phyloP scores from a whole-genome alignment of 768 basidiomycete species.

The Phaffia australis region DNA sequence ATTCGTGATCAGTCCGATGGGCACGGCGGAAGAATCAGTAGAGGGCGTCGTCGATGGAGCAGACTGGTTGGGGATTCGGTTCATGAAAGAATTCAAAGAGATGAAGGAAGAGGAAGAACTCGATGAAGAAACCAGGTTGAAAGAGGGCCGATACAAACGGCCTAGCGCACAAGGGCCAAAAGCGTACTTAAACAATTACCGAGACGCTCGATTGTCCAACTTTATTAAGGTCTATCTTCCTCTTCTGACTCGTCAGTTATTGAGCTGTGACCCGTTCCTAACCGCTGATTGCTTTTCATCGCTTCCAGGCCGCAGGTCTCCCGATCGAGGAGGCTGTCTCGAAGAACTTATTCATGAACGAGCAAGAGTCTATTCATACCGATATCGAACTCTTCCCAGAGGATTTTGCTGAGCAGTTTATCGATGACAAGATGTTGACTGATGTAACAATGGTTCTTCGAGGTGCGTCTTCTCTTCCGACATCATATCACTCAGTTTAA shows the following conservation, averaged over 20 bases:
- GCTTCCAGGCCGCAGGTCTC: conserved; percentile 67
- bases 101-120: conserved; percentile 45
- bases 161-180: not conserved
- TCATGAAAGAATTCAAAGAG: conserved; percentile 50
- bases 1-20: conserved; percentile 55
- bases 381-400: conserved; percentile 72
- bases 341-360: conserved; percentile 12
- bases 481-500: not conserved
- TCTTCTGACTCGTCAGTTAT: not conserved
- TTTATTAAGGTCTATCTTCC: conserved; percentile 20
- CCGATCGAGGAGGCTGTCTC: conserved; percentile 49
- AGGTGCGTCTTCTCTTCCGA: conserved; percentile 28
- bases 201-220: conserved; percentile 22
- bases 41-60: conserved; percentile 83
- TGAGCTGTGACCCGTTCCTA: not conserved
- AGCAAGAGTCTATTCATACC: conserved; percentile 56
- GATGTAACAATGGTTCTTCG: conserved; percentile 31
- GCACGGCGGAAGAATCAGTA: conserved; percentile 46
- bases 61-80: conserved; percentile 80
- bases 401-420: conserved; percentile 76
- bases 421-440: conserved; percentile 40
- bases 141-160: conserved; percentile 21
- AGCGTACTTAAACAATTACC: conserved; percentile 6
- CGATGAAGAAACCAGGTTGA: conserved; percentile 35
- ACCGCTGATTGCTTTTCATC: conserved; percentile 5